Evolutionary conservation across 768 basidiomycete genomes (phyloP).

Genomic region (Mycena olivaceomarginata): DNA sequence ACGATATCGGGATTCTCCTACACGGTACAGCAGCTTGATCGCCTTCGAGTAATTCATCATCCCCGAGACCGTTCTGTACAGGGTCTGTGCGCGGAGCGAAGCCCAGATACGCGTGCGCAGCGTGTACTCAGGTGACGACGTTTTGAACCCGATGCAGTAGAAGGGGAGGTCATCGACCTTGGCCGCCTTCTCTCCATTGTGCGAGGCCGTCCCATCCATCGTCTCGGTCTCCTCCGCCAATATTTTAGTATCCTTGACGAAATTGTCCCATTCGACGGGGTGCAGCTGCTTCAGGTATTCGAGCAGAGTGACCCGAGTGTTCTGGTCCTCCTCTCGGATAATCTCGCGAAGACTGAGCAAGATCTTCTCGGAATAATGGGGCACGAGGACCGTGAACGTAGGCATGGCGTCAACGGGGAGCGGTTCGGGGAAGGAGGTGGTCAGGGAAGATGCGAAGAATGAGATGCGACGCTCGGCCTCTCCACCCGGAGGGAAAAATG

Average conservation of each 20-base stretch:
- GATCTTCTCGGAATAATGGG: constrained; percentile 99
- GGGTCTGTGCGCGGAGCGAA: constrained; percentile 96
- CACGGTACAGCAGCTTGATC: constrained; percentile 98
- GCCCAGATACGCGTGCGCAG: constrained; percentile 99
- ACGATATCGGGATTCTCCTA: constrained; percentile 99
- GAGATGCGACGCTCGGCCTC: constrained; percentile 99
- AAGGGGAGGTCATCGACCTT: constrained; percentile 97
- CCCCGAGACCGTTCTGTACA: constrained; percentile 98
- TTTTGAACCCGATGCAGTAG: constrained; percentile 99
- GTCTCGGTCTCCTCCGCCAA: constrained; percentile 91
- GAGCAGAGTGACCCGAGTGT: constrained; percentile 95
- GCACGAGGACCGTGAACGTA: constrained; percentile 99
- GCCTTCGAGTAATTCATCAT: constrained; percentile 99
- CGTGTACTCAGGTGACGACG: constrained; percentile 98
- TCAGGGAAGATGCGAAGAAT: constrained; percentile 98
- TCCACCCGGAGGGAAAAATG: constrained; percentile 95
- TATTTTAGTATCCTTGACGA: constrained; percentile 99
- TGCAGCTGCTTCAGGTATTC: constrained; percentile 99
- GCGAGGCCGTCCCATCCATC: constrained; percentile 71
- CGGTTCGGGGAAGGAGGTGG: constrained; percentile 95
- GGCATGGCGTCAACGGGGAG: constrained; percentile 99
- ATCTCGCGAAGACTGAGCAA: constrained; percentile 97
- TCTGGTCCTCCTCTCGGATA: constrained; percentile 97
- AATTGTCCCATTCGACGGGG: constrained; percentile 99
- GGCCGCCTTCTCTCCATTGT: constrained; percentile 79